These are phyloP conservation scores for Geranium rotundifolium DNA, from an alignment of 345 rosid species.

Conservation along the genomic window DNA sequence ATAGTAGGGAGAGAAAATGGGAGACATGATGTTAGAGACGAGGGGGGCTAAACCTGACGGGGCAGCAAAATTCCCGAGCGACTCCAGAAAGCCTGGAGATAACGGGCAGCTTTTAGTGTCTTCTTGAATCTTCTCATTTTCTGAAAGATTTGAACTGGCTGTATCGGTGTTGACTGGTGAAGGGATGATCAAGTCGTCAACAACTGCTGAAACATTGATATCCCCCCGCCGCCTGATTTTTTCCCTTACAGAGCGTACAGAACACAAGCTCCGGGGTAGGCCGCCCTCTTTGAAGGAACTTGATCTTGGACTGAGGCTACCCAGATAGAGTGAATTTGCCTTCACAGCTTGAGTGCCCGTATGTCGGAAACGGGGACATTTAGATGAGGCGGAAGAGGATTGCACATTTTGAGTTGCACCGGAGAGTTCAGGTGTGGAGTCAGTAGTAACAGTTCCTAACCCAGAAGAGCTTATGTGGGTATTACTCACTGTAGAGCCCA, in stretches of 20 bases:
- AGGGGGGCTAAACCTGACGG: constrained; percentile 23
- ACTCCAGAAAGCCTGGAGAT: constrained; percentile 28
- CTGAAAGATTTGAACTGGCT: constrained; percentile 18
- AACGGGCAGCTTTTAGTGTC: constrained; percentile 13
- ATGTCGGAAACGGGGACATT: constrained; percentile 40
- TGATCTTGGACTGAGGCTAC: constrained; percentile 71
- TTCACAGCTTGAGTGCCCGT: constrained; percentile 34
- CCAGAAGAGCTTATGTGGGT: constrained; percentile 17
- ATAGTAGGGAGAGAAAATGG: constrained; percentile 69
- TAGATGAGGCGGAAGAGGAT: constrained; percentile 18
- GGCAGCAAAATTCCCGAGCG: constrained; percentile 23
- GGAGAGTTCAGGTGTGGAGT: constrained; percentile 9
- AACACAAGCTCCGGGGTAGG: constrained; percentile 31
- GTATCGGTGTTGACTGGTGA: constrained; percentile 20
- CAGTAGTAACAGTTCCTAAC: constrained; percentile 11
- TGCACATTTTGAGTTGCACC: constrained; percentile 12
- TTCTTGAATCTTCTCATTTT: constrained; percentile 16
- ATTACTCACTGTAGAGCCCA: constrained; percentile 44
- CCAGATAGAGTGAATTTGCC: constrained; percentile 40
- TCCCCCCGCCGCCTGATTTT: constrained; percentile 57
- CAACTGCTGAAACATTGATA: constrained; percentile 36
- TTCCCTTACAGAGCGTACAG: constrained; percentile 42
- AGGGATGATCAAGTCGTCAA: constrained; percentile 24
- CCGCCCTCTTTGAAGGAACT: constrained; percentile 80
- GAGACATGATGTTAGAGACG: constrained; percentile 28